Evolutionary conservation across 2,329 filamentous ascomycete species (phyloP).

Genomic region (Aspergillus costaricaensis): DNA sequence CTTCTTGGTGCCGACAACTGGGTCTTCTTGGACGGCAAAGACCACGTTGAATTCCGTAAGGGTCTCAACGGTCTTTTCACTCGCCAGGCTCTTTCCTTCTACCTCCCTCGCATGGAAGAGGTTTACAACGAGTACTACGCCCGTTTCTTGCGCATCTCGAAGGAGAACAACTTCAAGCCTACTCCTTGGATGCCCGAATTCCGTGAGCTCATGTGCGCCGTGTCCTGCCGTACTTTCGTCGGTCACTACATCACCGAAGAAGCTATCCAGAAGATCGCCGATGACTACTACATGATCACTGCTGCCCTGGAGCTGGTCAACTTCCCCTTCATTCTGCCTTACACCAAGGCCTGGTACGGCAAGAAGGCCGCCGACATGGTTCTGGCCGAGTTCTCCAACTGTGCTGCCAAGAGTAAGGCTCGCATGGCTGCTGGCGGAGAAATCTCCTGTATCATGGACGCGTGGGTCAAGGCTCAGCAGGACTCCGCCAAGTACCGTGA

Average conservation of each 20-base stretch:
- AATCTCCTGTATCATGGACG: slow-evolving; percentile 90
- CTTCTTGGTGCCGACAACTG: slow-evolving; percentile 89
- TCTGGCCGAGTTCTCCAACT: slow-evolving; percentile 83
- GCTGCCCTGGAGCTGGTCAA: slow-evolving; percentile 96
- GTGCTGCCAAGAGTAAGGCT: slow-evolving; percentile 88
- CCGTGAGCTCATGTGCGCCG: slow-evolving; percentile 90
- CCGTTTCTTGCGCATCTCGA: slow-evolving; percentile 73
- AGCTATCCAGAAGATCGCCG: slow-evolving; percentile 87
- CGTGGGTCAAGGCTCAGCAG: slow-evolving; percentile 86
- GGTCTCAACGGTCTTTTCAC: slow-evolving; percentile 94
- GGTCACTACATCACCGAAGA: slow-evolving; percentile 92
- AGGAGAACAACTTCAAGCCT: slow-evolving; percentile 70
- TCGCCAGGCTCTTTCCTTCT: slow-evolving; percentile 79
- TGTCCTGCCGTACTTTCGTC: slow-evolving; percentile 95
- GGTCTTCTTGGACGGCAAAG: slow-evolving; percentile 95
- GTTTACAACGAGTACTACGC: slow-evolving; percentile 87
- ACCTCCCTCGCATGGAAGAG: slow-evolving; percentile 89
- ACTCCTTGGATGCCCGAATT: slow-evolving; percentile 88
- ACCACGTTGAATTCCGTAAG: slow-evolving; percentile 95
- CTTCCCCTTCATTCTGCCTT: slow-evolving; percentile 94
- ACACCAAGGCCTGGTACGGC: slow-evolving; percentile 94
- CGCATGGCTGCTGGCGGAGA: slow-evolving; percentile 87
- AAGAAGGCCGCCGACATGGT: slow-evolving; percentile 96
- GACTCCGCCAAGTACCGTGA: slow-evolving; percentile 80
- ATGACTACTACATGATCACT: slow-evolving; percentile 96